These are phyloP conservation scores for Tricholoma terreum DNA, from an alignment of 768 basidiomycete genomes.

Conservation along the genomic window DNA sequence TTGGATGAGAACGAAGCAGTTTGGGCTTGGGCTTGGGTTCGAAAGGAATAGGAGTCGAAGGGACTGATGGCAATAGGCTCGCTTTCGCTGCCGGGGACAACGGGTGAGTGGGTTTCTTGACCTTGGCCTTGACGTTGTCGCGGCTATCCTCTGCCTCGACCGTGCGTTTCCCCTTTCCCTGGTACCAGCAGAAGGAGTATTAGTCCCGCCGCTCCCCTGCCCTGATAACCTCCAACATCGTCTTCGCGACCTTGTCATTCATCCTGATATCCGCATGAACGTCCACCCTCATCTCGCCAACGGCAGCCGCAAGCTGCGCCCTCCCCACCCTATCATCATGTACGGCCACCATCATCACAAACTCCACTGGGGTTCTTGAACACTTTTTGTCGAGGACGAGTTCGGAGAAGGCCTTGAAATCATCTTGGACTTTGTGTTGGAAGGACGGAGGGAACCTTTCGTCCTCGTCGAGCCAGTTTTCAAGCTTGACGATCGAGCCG, in stretches of 20 bases:
- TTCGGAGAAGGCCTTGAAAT: constrained; percentile 44
- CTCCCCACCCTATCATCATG: constrained; percentile 38
- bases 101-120: no score
- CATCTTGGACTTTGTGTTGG: constrained; percentile 30
- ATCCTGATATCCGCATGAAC: constrained; percentile 63
- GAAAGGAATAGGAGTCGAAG: no score
- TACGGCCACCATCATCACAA: constrained; percentile 54
- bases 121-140: no score
- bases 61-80: no score
- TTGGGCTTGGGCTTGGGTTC: no score
- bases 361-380: constrained; percentile 53
- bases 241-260: constrained; percentile 55
- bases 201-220: constrained; percentile 4
- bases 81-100: no score
- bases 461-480: constrained; percentile 61
- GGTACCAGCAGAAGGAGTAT: no score
- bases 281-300: constrained; percentile 47
- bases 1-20: no score
- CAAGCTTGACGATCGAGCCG: constrained; percentile 35
- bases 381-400: constrained; percentile 38
- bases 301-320: constrained; percentile 39
- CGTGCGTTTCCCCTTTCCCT: constrained; percentile 22
- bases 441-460: constrained; percentile 28
- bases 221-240: constrained; percentile 51
- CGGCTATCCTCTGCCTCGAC: no score